Conservation (phyloP, 305 asterid genomes). For the Rubia occidens region DNA sequence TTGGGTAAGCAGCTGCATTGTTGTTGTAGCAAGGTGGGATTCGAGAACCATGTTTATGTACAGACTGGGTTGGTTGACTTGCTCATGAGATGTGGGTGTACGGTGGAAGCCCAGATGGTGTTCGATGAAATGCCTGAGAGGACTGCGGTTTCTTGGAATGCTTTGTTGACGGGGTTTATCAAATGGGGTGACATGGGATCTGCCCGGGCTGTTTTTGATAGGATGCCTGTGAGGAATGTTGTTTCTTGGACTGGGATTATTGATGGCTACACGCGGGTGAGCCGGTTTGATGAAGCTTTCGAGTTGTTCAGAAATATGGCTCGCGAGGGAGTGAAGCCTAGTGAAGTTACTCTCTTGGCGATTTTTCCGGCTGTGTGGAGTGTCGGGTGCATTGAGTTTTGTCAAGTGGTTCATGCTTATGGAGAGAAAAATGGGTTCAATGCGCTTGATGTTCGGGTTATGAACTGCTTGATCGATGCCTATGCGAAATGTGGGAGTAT, state of each 20-base stretch:
- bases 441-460: background rate
- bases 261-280: conserved; percentile 1
- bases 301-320: background rate
- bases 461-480: conserved; percentile 5
- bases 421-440: conserved; percentile 7
- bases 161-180: conserved; percentile 4
- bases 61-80: background rate
- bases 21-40: conserved; percentile 38
- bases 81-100: conserved; percentile 2
- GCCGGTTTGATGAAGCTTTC: conserved; percentile 1
- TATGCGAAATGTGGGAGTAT: conserved; percentile 8
- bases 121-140: conserved; percentile 10
- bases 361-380: conserved; percentile 3
- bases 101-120: conserved; percentile 5
- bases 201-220: background rate
- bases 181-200: conserved; percentile 4
- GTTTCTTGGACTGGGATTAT: conserved; percentile 7
- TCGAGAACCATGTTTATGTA: conserved; percentile 6
- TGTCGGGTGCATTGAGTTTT: conserved; percentile 1
- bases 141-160: conserved; percentile 4
- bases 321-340: background rate
- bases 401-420: conserved; percentile 8
- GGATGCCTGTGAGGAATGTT: conserved; percentile 9
- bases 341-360: conserved; percentile 3
- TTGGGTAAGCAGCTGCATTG: conserved; percentile 52